Evolutionary conservation across 768 basidiomycete genomes (phyloP).

Genomic region (Sporobolomyces phaffii): DNA sequence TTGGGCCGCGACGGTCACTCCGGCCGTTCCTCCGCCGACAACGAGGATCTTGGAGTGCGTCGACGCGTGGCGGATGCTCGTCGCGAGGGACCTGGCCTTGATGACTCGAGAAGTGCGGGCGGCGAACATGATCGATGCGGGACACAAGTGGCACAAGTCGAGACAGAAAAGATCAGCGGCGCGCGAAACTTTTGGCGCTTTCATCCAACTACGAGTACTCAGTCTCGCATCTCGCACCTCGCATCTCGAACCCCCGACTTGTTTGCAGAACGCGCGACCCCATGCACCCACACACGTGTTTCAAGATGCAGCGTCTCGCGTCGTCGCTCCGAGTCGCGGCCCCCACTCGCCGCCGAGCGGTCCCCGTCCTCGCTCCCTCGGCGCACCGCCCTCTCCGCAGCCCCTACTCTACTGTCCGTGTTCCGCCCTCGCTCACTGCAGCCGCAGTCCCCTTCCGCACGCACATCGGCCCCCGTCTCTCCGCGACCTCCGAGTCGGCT

Average conservation of each 20-base stretch:
- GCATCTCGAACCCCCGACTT: no score
- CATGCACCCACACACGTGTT: neutral
- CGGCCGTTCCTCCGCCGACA: conserved; percentile 70
- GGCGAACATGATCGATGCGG: neutral
- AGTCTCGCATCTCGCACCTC: no score
- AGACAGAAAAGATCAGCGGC: neutral
- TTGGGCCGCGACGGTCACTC: conserved; percentile 72
- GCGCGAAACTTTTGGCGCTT: no score
- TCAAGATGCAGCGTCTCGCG: neutral
- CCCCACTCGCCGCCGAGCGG: neutral
- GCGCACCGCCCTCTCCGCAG: neutral
- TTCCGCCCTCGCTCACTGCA: neutral
- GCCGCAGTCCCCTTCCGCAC: conserved; percentile 28
- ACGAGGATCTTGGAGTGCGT: conserved; percentile 75
- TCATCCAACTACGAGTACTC: no score
- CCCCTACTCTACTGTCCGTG: neutral
- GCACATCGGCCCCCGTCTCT: conserved; percentile 11
- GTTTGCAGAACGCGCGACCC: no score
- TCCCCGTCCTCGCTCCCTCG: neutral
- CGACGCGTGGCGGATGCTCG: conserved; percentile 11
- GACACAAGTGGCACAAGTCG: neutral
- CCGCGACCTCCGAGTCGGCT: neutral
- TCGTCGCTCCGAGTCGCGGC: no score
- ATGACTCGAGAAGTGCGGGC: neutral
- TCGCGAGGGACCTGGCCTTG: neutral